These are phyloP conservation scores for Serendipita sp. DNA, from an alignment of 1,284 basidiomycete species.

Conservation along the genomic window DNA sequence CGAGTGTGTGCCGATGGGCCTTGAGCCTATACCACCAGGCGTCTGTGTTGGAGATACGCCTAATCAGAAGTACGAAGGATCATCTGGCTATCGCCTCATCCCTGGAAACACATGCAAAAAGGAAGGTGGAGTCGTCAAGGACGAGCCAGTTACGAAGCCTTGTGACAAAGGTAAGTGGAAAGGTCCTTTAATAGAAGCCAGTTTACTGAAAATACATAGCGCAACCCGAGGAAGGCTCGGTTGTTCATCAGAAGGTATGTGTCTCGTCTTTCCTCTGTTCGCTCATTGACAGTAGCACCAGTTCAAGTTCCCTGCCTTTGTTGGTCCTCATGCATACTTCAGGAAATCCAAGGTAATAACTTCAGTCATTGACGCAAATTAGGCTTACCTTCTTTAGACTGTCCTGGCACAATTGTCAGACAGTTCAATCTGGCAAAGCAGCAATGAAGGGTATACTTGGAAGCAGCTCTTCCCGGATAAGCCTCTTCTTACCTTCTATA, in stretches of 20 bases:
- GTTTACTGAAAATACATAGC: slow-evolving; percentile 27
- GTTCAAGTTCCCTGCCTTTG: slow-evolving; percentile 57
- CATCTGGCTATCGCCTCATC: slow-evolving; percentile 83
- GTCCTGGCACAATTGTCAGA: slow-evolving; percentile 74
- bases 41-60: slow-evolving; percentile 43
- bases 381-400: slow-evolving; percentile 36
- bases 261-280: background rate
- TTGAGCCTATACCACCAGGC: slow-evolving; percentile 71
- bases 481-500: slow-evolving; percentile 69
- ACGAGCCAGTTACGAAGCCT: slow-evolving; percentile 53
- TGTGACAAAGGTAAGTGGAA: slow-evolving; percentile 50
- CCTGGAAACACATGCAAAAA: slow-evolving; percentile 82
- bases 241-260: slow-evolving; percentile 54
- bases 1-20: slow-evolving; percentile 68
- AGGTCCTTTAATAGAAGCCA: slow-evolving; percentile 11
- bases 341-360: slow-evolving; percentile 43
- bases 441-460: slow-evolving; percentile 92
- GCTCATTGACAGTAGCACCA: slow-evolving; percentile 19
- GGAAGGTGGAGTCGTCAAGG: slow-evolving; percentile 41
- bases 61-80: slow-evolving; percentile 64
- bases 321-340: slow-evolving; percentile 80
- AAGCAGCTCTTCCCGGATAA: slow-evolving; percentile 44
- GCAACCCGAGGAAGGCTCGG: slow-evolving; percentile 57
- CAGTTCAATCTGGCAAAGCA: slow-evolving; percentile 78
- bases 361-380: background rate